Evolutionary conservation across 2,329 filamentous ascomycete species (phyloP), one percentile per base, ranked within the genome.

Genomic region (Pseudogymnoascus sp.): DNA sequence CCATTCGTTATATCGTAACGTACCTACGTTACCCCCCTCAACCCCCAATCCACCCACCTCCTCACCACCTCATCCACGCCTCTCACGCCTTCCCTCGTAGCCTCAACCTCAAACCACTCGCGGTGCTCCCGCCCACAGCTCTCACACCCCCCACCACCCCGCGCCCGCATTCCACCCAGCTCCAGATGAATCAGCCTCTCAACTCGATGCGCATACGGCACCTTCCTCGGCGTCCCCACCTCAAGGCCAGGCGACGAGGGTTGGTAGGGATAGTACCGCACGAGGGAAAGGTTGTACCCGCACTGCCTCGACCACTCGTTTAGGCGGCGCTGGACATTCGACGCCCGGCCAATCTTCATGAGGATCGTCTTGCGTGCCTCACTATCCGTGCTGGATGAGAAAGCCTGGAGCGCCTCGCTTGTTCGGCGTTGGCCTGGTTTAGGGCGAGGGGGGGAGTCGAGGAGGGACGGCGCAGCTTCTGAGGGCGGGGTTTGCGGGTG

Each of bases 291-390:
- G 66, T 91, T 86, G 73, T 97, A 92, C 0, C 91, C 91, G 74
- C 95, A 99, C 77, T 99, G 95, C 26, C 89, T 86, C 62, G 87
- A 87, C 95, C 95, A 97, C 76, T 97, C 90, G 71, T 93, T 92
- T 77, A 99, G 83, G 12, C 95, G 85, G 5, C 93, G 84, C 72
- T 96, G 91, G 2, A 99, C 93, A 71, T 99, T 99, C 68, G 85
- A 80, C 4, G 86, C 85, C 8, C 86, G 79, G 4, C 86, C 86
- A 65, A 88, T 88, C 72, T 88, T 88, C 64, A 88, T 79, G 31
- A 88, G 78, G 69, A 88, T 88, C 2, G 86, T 91, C 66, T 86
- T 85, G 67, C 70, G 63, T 70, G 74, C 64, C 5, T 67, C 29
- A 66, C 72, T 37, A 66, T 74, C 45, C 68, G 69, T 61, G 18